A percentile compares a stretch with the other conserved stretches of the same genome.
Conservation (phyloP, 164 flowering plant genomes). For the Magnolia kwangsiensis region DNA sequence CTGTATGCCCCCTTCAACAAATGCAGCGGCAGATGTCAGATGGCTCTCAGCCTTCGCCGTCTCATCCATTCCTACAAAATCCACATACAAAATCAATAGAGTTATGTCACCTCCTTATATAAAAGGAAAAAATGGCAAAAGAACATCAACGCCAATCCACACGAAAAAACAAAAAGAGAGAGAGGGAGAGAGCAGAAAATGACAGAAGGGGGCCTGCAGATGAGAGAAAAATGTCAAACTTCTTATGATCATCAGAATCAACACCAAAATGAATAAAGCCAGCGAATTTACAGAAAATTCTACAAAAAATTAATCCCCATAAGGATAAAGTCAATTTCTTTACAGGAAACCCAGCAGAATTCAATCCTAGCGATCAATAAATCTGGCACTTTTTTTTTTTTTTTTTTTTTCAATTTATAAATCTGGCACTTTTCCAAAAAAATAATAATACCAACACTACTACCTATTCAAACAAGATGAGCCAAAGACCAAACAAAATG, state of each 20-base stretch:
- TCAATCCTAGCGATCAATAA: no score
- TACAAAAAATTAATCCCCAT: no score
- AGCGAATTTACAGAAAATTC: neutral
- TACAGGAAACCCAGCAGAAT: no score
- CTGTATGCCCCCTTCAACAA: slow-evolving; percentile 95
- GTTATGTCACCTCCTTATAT: neutral
- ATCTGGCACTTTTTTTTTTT: neutral
- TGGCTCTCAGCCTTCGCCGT: slow-evolving; percentile 44
- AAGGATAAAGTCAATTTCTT: neutral
- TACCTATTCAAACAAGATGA: neutral
- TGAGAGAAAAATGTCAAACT: neutral
- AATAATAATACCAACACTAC: neutral
- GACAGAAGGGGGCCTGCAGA: no score
- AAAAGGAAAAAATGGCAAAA: no score
- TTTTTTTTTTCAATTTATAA: no score
- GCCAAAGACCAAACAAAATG: neutral
- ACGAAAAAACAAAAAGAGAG: no score
- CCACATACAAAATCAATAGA: slow-evolving; percentile 1
- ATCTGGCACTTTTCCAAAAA: neutral
- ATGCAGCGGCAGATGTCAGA: slow-evolving; percentile 86
- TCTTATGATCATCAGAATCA: neutral
- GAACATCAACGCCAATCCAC: no score
- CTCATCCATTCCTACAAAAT: slow-evolving; percentile 45
- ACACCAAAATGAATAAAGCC: neutral
- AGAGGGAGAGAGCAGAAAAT: no score